Base-by-base conservation (phyloP, 441 rosid species). In the Macaranga tanarius region DNA sequence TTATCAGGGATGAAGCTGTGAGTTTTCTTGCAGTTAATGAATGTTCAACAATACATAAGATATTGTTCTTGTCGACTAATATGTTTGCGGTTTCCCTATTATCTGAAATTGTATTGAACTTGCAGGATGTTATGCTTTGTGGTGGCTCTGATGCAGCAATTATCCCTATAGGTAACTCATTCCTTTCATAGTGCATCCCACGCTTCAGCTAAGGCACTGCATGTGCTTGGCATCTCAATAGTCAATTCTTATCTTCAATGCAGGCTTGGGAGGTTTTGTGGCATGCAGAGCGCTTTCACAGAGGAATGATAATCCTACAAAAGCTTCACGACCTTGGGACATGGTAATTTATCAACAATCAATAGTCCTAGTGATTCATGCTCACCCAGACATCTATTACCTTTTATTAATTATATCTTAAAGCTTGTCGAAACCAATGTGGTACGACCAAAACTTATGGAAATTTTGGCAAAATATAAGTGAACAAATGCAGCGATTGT, bases 311-410 rank as follows among this genome's bases (percentile, higher is more conserved):
- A 95, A 95, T 82, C 99, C 99, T 16, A 67, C 97, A 73, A 92
- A 81, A 87, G 99, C 99, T 79, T 95, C 99, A 72, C 88, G 99
- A 42, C 99, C 99, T 63, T 95, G 98, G 99, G 98, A 95, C 83
- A 81, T 61, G 64, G 99, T 94, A 86, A 79, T 48, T 28, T 28
- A 28, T 28, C 31, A 28, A 28, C 3, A 28, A 55, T 65, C 59
- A 16, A 68, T 42, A 62, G 22, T 47, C 42, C 61, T 51, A 26
- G 50, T 44, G 23, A 54, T 38, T 17, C 44, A n/a, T 26, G 31
- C 44, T 40, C 50, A 13, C 42, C n/a, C 40, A 10, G 10, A 50
- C 28, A 40, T 40, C 44, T 5, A 45, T 42, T 76, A 60, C 42
- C 28, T 52, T 28, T 58, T 60, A 42, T 52, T 81, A 34, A n/a